phyloP scores from a whole-genome alignment of 2,329 filamentous ascomycete species.

The Rachicladosporium sp. region DNA sequence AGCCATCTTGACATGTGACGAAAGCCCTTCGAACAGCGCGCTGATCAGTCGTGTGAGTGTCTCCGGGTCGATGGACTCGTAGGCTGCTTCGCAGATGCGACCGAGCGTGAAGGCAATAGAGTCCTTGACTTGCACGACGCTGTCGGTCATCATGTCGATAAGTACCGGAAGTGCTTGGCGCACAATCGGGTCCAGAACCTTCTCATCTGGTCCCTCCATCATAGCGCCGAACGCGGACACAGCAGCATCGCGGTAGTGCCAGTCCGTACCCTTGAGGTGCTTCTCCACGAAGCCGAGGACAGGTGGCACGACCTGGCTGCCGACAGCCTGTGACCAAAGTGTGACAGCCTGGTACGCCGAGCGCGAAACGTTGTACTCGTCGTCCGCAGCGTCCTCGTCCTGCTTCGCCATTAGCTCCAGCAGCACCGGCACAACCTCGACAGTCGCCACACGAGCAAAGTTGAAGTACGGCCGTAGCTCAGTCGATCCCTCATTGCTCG shows the following conservation, averaged over 20 bases:
- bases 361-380: conserved; percentile 93
- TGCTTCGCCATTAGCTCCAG: conserved; percentile 85
- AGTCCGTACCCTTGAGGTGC: conserved; percentile 81
- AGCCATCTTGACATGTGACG: conserved; percentile 91
- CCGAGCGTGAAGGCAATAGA: conserved; percentile 93
- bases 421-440: conserved; percentile 87
- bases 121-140: conserved; percentile 80
- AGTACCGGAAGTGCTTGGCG: conserved; percentile 89
- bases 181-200: conserved; percentile 81
- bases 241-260: conserved; percentile 88
- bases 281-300: conserved; percentile 86
- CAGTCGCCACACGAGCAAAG: conserved; percentile 84
- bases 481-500: conserved; percentile 58
- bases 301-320: conserved; percentile 67
- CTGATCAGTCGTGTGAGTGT: conserved; percentile 78
- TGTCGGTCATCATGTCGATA: conserved; percentile 85
- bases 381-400: conserved; percentile 90
- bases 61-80: conserved; percentile 77
- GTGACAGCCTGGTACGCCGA: conserved; percentile 94
- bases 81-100: conserved; percentile 87
- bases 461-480: conserved; percentile 90
- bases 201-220: conserved; percentile 95
- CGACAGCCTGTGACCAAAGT: conserved; percentile 87
- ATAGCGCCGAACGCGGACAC: conserved; percentile 96
- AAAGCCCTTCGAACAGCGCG: conserved; percentile 78